Percentiles rank a stretch among this genome's conserved stretches.
Evolutionary conservation across 106 monocot genomes (phyloP).

Genomic region (Apostasia shenzhenica): DNA sequence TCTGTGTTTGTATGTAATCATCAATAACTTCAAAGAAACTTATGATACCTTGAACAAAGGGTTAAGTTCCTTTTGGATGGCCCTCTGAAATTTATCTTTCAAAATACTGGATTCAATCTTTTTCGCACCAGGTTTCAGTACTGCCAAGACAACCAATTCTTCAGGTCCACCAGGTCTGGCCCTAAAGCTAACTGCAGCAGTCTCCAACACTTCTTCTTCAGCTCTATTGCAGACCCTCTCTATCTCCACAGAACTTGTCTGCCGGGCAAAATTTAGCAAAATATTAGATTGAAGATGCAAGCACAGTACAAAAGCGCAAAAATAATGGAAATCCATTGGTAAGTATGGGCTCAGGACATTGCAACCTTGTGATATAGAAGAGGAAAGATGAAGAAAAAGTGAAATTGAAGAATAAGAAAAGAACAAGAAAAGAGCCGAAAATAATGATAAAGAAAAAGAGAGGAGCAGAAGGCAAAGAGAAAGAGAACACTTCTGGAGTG

Average conservation of each 20-base stretch:
- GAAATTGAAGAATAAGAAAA: too few relatives aligned
- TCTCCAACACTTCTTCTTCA: constrained; percentile 72
- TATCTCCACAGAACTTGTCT: constrained; percentile 96
- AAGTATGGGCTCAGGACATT: neutral
- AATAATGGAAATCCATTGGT: neutral
- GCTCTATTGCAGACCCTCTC: constrained; percentile 87
- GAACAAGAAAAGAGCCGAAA: too few relatives aligned
- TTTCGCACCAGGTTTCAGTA: constrained; percentile 39
- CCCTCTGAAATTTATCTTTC: constrained; percentile 53
- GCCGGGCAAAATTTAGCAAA: neutral
- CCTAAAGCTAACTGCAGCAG: constrained; percentile 69
- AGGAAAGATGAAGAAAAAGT: neutral
- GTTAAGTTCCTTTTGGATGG: constrained; percentile 70
- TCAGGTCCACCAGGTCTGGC: constrained; percentile 56
- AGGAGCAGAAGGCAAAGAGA: too few relatives aligned
- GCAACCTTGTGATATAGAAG: too few relatives aligned
- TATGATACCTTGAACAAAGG: constrained; percentile 79
- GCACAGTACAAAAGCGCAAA: neutral
- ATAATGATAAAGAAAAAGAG: too few relatives aligned
- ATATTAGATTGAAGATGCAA: neutral
- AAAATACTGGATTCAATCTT: constrained; percentile 27
- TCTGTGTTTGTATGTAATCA: too few relatives aligned
- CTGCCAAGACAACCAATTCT: constrained; percentile 57
- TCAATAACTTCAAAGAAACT: too few relatives aligned
- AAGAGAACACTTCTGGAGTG: too few relatives aligned